Evolutionary conservation across 371 early-diverging fungal genomes (phyloP).

Genomic region (Parasitella parasitica): DNA sequence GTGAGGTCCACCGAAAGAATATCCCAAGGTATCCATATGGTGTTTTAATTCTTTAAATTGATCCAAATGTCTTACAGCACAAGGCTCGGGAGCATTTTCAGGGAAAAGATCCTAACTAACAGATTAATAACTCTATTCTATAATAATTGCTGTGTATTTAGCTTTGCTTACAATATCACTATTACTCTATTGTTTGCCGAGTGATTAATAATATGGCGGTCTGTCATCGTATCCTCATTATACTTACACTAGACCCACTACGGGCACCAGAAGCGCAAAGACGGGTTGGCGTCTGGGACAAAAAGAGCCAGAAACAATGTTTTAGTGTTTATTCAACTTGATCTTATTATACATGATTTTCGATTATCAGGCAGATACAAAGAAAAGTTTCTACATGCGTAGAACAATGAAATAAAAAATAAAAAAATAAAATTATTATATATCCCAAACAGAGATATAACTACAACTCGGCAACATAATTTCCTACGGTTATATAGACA

Average conservation of each 20-base stretch:
- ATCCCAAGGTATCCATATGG: constrained; percentile 2
- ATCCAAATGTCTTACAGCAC: constrained; percentile 9
- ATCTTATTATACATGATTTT: too few relatives aligned
- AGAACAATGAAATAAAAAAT: too few relatives aligned
- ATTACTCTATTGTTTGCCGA: neutral
- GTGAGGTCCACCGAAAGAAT: constrained; percentile 2
- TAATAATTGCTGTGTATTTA: neutral
- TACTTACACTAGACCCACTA: neutral
- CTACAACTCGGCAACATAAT: constrained; percentile 29
- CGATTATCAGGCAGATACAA: too few relatives aligned
- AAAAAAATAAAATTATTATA: too few relatives aligned
- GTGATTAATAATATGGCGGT: neutral
- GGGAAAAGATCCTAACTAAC: neutral
- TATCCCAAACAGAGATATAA: neutral
- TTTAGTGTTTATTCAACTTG: too few relatives aligned
- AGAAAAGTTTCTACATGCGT: too few relatives aligned
- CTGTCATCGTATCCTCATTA: too few relatives aligned
- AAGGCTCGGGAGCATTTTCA: constrained; percentile 10
- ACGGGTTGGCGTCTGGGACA: too few relatives aligned
- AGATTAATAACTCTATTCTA: neutral
- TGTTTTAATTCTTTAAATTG: constrained; percentile 17
- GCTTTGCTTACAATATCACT: neutral
- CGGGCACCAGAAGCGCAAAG: neutral
- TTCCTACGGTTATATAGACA: constrained; percentile 12
- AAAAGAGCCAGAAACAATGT: too few relatives aligned